Base-by-base conservation (phyloP, 2,329 filamentous ascomycete species). In the Ceratocystis harringtonii region DNA sequence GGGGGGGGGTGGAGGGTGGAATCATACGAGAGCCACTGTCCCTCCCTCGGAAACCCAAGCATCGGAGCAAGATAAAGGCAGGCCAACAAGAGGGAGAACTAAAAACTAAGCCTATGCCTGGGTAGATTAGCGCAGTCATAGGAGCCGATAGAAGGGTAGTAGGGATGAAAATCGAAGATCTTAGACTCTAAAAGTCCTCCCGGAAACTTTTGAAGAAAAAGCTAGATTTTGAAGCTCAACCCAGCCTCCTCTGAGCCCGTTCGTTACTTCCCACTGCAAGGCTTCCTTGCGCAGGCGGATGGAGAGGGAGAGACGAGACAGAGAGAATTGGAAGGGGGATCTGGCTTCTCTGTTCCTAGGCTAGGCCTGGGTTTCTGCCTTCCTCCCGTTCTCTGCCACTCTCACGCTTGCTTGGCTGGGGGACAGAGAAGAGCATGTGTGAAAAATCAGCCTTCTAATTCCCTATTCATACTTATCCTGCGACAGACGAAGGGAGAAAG, bases 151-250 rank as follows among this genome's bases (percentile, higher is more conserved):
- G 45, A 19, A 10, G 45, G 45, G n/a, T 8, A 22, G 12, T 41
- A 17, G 30, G 58, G 58, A 41, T 41, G 17, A 41, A 7, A 61
- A 61, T 41, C 58, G 58, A 61, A 61, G 41, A 57, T 57, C 52
- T 30, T 57, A 32, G 30, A 22, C 30, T 12, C 25, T 28, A 57
- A 57, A 57, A 28, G 52, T 57, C 52, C 52, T 57, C 8, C 15
- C 52, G 25, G 52, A 57, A 57, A 57, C 25, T 57, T 57, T 57
- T 28, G 15, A 7, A 57, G 52, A 32, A 57, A 10, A 57, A 57
- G 52, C 30, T 57, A 30, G 22, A 32, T 57, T 22, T 36, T 10
- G 22, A 57, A 5, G 8, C 10, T 12, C 32, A 17, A 15, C 52
- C 5, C 3, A 32, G 45, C 45, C 45, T 50, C 45, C 17, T 48